These are phyloP conservation scores for Drechslera avenae DNA, from an alignment of 2,329 filamentous ascomycete species.

Conservation along the genomic window DNA sequence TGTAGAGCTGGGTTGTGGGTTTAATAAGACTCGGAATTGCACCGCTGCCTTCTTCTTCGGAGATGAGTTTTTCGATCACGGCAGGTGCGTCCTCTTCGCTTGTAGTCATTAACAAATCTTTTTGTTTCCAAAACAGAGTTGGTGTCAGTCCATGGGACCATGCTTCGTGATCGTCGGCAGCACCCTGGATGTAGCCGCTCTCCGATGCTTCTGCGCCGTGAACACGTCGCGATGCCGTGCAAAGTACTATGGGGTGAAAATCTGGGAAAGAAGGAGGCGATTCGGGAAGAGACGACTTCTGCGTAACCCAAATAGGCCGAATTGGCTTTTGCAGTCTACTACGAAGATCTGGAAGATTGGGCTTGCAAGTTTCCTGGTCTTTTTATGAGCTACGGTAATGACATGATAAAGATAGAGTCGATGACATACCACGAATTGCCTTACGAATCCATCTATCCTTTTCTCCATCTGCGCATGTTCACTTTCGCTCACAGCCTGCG, in stretches of 20 bases:
- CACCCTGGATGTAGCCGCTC: slow-evolving; percentile 87
- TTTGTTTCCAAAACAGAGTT: slow-evolving; percentile 76
- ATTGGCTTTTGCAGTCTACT: slow-evolving; percentile 71
- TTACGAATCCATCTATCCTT: slow-evolving; percentile 62
- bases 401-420: slow-evolving; percentile 4
- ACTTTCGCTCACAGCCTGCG: slow-evolving; percentile 71
- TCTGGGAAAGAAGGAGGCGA: slow-evolving; percentile 57
- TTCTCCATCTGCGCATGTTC: slow-evolving; percentile 79
- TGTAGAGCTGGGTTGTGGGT: slow-evolving; percentile 49
- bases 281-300: slow-evolving; percentile 60
- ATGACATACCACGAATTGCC: slow-evolving; percentile 51
- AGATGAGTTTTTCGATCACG: slow-evolving; percentile 55
- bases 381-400: slow-evolving; percentile 1
- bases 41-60: slow-evolving; percentile 15
- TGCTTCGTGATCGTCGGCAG: slow-evolving; percentile 91
- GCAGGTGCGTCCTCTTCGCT: slow-evolving; percentile 67
- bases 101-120: slow-evolving; percentile 63
- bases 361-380: slow-evolving; percentile 59
- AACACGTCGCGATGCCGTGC: slow-evolving; percentile 79
- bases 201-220: slow-evolving; percentile 70
- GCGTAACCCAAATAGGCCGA: slow-evolving; percentile 79
- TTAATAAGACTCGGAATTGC: slow-evolving; percentile 48
- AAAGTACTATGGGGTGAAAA: slow-evolving; percentile 78
- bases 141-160: slow-evolving; percentile 86
- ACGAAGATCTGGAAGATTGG: slow-evolving; percentile 63